Conservation (phyloP, 2,329 filamentous ascomycete genomes). For the Lachnellula hyalina region DNA sequence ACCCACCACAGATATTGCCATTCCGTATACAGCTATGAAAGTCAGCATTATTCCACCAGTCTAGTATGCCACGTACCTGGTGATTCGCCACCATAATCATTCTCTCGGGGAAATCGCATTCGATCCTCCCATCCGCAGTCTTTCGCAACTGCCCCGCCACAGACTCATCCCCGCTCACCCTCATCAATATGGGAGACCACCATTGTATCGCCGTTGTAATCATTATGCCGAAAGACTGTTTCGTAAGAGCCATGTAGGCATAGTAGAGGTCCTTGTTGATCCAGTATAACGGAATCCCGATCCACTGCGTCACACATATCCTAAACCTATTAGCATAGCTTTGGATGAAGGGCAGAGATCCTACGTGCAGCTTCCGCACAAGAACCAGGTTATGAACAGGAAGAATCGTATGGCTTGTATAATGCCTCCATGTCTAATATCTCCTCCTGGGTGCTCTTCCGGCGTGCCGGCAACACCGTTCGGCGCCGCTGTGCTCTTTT, state of each 20-base stretch:
- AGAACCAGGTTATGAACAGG: conserved; percentile 26
- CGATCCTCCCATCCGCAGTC: conserved; percentile 64
- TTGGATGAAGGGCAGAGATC: conserved; percentile 6
- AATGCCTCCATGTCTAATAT: conserved; percentile 28
- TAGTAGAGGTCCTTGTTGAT: conserved; percentile 75
- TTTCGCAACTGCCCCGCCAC: conserved; percentile 69
- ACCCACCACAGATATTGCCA: conserved; percentile 95
- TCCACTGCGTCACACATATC: conserved; percentile 65
- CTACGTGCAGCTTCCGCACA: conserved; percentile 27
- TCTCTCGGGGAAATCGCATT: conserved; percentile 76
- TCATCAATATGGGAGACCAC: conserved; percentile 79
- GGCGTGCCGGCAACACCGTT: conserved; percentile 1
- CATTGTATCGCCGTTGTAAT: conserved; percentile 77
- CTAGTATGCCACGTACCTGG: conserved; percentile 46
- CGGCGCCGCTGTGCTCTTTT: conserved; percentile 2
- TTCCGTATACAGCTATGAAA: conserved; percentile 69
- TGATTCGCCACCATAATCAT: conserved; percentile 84
- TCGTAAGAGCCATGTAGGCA: conserved; percentile 81
- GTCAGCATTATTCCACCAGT: conserved; percentile 15
- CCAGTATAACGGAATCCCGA: conserved; percentile 71
- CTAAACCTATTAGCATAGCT: conserved; percentile 36
- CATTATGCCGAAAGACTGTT: conserved; percentile 74
- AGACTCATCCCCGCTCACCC: conserved; percentile 77
- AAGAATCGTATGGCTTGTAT: conserved; percentile 27
- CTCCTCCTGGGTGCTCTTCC: conserved; percentile 30